These are phyloP conservation scores for Cytospora piceae DNA, from an alignment of 2,329 filamentous ascomycete genomes.

Conservation along the genomic window DNA sequence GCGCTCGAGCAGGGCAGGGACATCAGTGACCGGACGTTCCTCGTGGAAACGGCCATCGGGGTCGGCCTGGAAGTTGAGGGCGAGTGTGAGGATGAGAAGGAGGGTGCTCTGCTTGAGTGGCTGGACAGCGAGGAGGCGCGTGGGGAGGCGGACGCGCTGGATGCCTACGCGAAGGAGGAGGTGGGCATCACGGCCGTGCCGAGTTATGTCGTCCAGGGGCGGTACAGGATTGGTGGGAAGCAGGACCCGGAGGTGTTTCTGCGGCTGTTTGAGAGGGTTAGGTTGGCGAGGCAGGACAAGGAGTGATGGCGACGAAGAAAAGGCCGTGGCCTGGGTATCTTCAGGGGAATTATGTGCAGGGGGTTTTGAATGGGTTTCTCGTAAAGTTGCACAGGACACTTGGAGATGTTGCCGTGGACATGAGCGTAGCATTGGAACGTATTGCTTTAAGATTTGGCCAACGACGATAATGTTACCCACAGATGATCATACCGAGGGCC, in stretches of 20 bases:
- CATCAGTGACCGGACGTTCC: constrained; percentile 45
- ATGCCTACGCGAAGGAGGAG: constrained; percentile 36
- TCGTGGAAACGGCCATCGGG: constrained; percentile 41
- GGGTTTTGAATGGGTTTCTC: not conserved
- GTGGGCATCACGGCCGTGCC: constrained; percentile 67
- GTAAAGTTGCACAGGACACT: not conserved
- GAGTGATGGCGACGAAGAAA: not conserved
- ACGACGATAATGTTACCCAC: not conserved
- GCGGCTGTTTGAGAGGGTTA: constrained; percentile 65
- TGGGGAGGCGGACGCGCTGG: constrained; percentile 37
- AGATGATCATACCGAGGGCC: not conserved
- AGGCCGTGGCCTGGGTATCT: not conserved
- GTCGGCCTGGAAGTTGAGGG: constrained; percentile 36
- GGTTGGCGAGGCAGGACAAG: constrained; percentile 22
- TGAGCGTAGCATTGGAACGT: not conserved
- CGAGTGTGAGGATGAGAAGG: constrained; percentile 2
- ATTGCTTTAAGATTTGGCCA: not conserved
- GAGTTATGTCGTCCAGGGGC: constrained; percentile 71
- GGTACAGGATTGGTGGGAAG: constrained; percentile 71
- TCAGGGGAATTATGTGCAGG: not conserved
- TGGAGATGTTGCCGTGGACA: not conserved
- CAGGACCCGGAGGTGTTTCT: constrained; percentile 70
- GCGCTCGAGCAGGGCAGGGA: constrained; percentile 49
- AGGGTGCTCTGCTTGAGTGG: constrained; percentile 31
- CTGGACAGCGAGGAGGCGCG: constrained; percentile 38